Conservation (phyloP, 75 land plant species). For the Cunninghamia lanceolata region DNA sequence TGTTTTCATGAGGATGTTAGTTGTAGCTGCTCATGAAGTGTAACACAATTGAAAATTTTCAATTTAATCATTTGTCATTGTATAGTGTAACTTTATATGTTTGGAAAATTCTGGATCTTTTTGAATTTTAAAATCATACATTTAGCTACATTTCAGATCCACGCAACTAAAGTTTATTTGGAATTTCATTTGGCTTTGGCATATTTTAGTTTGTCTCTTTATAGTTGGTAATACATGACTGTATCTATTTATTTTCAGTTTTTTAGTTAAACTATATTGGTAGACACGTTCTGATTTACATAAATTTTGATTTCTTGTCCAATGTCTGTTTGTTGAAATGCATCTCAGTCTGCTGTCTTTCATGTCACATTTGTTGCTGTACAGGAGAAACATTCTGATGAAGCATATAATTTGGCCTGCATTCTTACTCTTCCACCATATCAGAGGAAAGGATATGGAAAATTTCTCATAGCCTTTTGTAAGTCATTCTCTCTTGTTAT, state of each 20-base stretch:
- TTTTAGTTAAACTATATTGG: background rate
- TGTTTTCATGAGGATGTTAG: background rate
- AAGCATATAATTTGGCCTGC: constrained; percentile 92
- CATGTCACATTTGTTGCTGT: background rate
- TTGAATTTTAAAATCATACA: background rate
- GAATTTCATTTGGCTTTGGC: background rate
- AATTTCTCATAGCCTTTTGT: constrained; percentile 91
- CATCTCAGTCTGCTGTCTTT: background rate
- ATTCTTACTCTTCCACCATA: constrained; percentile 96
- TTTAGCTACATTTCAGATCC: background rate
- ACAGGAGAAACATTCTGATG: constrained; percentile 87
- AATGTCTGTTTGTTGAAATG: background rate
- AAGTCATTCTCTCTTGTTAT: constrained; percentile 19
- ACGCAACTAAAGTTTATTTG: background rate
- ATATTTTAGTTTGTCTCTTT: background rate
- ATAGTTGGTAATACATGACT: background rate
- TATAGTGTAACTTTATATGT: background rate
- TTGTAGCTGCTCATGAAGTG: background rate
- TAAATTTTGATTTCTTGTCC: background rate
- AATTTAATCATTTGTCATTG: background rate
- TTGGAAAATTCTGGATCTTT: background rate
- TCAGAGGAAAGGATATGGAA: constrained; percentile 98
- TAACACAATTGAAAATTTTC: background rate
- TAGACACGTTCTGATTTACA: background rate
- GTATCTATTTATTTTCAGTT: background rate